Conservation (phyloP, 331 rosid genomes). For the Saraca asoca region DNA sequence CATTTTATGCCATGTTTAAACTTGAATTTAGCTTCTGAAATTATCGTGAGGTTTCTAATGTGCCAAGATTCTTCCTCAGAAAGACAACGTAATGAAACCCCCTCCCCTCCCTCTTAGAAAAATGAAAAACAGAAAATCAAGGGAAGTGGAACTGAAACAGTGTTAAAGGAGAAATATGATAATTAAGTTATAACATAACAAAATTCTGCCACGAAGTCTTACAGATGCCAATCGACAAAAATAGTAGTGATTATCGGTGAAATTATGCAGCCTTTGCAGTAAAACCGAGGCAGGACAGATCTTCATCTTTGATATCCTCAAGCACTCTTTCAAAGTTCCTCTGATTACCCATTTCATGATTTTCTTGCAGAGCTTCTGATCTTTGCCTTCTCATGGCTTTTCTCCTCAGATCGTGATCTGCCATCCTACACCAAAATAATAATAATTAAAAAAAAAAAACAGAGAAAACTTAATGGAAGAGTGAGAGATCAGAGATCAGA, state of each 20-base stretch:
- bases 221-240: neutral
- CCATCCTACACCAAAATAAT: constrained; percentile 52
- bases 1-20: too few relatives aligned
- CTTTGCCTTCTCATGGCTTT: constrained; percentile 60
- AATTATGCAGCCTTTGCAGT: constrained; percentile 61
- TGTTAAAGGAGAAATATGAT: too few relatives aligned
- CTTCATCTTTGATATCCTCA: constrained; percentile 41
- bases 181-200: neutral
- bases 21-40: too few relatives aligned
- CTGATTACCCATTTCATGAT: constrained; percentile 40
- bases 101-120: too few relatives aligned
- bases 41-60: too few relatives aligned
- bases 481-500: constrained; percentile 5
- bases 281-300: constrained; percentile 36
- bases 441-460: neutral
- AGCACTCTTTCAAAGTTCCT: constrained; percentile 31
- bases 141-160: too few relatives aligned
- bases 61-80: too few relatives aligned
- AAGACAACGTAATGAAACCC: too few relatives aligned
- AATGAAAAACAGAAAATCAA: too few relatives aligned
- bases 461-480: neutral
- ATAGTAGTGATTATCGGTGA: neutral
- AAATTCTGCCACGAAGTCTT: neutral
- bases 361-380: constrained; percentile 29
- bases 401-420: constrained; percentile 83